Evolutionary conservation across 768 basidiomycete genomes (phyloP).

Genomic region (Scleroderma bovista): DNA sequence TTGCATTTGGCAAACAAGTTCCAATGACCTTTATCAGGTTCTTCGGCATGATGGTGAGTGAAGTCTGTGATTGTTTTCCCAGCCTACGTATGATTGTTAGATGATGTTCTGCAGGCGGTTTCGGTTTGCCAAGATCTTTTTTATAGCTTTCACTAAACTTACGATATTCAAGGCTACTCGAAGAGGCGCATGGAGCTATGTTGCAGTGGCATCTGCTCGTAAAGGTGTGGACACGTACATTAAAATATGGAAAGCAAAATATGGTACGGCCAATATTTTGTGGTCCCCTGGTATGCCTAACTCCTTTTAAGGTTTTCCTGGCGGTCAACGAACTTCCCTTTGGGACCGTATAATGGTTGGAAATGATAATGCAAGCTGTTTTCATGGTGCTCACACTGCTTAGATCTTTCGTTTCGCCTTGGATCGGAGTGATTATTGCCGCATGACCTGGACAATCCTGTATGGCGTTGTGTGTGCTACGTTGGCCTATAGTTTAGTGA

Average conservation of each 20-base stretch:
- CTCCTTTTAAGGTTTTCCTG: not conserved
- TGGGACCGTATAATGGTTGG: not conserved
- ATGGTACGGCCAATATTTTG: not conserved
- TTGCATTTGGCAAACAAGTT: not conserved
- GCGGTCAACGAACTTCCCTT: not conserved
- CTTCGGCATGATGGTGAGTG: not conserved
- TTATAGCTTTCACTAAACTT: not conserved
- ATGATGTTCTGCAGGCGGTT: not conserved
- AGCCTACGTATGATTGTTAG: not conserved
- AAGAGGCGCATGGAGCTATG: not conserved
- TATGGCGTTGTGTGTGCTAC: not conserved
- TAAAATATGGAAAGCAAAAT: conserved; percentile 1
- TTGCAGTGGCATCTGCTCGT: not conserved
- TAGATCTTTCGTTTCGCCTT: not conserved
- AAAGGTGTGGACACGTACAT: conserved; percentile 1
- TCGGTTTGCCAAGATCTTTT: not conserved
- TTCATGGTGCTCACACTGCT: not conserved
- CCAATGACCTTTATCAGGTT: conserved; percentile 1
- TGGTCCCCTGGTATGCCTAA: not conserved
- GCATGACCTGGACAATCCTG: not conserved
- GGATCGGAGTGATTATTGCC: not conserved
- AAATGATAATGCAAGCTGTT: not conserved
- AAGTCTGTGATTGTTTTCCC: not conserved
- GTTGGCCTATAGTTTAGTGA: not conserved
- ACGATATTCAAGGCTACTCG: not conserved